phyloP scores from a whole-genome alignment of 2,329 filamentous ascomycete genomes.

The Botrytis paeoniae region DNA sequence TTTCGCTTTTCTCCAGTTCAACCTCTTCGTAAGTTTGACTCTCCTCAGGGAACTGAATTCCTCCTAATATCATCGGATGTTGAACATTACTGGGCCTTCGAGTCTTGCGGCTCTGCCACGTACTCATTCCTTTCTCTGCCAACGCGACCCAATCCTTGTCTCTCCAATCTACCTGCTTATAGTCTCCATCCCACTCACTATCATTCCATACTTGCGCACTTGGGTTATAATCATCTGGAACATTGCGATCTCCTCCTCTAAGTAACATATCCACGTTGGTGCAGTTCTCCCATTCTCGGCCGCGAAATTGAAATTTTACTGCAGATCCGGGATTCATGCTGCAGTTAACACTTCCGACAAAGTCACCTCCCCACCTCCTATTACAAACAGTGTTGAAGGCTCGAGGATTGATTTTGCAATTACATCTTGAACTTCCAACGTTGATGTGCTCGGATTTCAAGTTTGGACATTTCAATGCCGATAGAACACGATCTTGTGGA shows the following conservation, averaged over 20 bases:
- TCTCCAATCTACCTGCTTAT: slow-evolving; percentile 11
- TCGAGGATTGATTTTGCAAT: slow-evolving; percentile 6
- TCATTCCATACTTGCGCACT: not conserved
- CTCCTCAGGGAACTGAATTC: too few relatives aligned
- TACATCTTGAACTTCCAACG: not conserved
- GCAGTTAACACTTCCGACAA: slow-evolving; percentile 3
- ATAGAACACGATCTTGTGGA: not conserved
- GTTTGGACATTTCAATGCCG: slow-evolving; percentile 3
- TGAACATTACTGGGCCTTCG: not conserved
- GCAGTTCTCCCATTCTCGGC: slow-evolving; percentile 13
- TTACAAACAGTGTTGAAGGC: not conserved
- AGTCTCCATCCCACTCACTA: slow-evolving; percentile 13
- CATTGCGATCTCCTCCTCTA: not conserved
- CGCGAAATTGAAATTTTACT: not conserved
- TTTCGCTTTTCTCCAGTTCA: not conserved
- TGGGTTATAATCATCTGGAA: not conserved
- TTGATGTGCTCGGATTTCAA: slow-evolving; percentile 13
- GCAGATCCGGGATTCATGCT: not conserved
- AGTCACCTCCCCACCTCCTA: slow-evolving; percentile 13
- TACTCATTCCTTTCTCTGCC: not conserved
- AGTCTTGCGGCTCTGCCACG: not conserved
- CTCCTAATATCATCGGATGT: not conserved
- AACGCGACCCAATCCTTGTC: slow-evolving; percentile 14
- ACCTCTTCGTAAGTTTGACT: not conserved
- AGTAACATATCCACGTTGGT: not conserved